Evolutionary conservation across 345 rosid species (phyloP).

Genomic region (Murraya koenigii): DNA sequence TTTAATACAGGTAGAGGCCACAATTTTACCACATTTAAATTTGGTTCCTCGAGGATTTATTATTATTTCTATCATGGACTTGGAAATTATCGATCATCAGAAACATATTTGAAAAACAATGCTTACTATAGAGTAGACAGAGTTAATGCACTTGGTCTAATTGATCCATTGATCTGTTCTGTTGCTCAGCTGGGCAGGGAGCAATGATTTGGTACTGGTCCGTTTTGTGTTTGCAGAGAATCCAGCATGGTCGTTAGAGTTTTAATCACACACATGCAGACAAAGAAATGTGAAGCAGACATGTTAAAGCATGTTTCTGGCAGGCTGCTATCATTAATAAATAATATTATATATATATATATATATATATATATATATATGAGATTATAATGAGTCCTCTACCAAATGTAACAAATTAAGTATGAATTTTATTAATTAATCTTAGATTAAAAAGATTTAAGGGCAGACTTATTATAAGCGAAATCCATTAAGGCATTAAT

Average conservation of each 20-base stretch:
- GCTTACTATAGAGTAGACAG: not conserved
- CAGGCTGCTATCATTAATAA: not conserved
- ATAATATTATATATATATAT: too few species aligned
- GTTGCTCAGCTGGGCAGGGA: too few species aligned
- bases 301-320: constrained; percentile 4
- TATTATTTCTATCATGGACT: not conserved
- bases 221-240: not conserved
- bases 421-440: too few species aligned
- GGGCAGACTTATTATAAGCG: too few species aligned
- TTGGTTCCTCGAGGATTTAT: not conserved
- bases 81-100: not conserved
- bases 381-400: too few species aligned
- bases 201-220: too few species aligned
- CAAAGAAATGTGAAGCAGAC: not conserved
- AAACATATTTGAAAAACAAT: not conserved
- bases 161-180: too few species aligned
- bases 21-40: not conserved
- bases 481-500: too few species aligned
- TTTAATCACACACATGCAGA: not conserved
- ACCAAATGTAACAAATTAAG: too few species aligned
- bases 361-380: too few species aligned
- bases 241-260: not conserved
- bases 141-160: too few species aligned
- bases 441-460: too few species aligned
- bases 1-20: not conserved